Base-by-base conservation (phyloP, 257 asterid genomes). In the Apocynum venetum region DNA sequence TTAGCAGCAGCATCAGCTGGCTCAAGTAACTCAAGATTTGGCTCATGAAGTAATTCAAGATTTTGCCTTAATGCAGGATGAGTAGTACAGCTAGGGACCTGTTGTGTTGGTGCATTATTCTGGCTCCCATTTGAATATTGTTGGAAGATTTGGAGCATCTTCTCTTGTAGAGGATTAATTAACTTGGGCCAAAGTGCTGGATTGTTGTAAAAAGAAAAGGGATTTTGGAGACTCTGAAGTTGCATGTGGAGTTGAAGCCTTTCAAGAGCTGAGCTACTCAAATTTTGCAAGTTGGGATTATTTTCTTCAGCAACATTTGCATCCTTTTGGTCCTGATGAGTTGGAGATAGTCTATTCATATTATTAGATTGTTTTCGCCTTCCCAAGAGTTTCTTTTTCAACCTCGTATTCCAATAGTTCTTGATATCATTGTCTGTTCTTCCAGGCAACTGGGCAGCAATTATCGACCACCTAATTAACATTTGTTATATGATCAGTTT, bases 361-460 rank as follows among this genome's bases (percentile, higher is more conserved):
- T 79, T 87, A 0, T 79, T 88, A 0, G 92, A 72, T 56, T 84
- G 96, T 76, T 88, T 95, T 25, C 96, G 86, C 80, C 92, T 83
- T 40, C 98, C 98, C 0, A 95, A 86, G 69, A 95, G 41, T 77
- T 95, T 95, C 73, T 95, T 92, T 88, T 95, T 95, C 85, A 95
- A 75, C 78, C 91, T 77, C 0, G 97, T 92, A 84, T 94, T 94
- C 98, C 98, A 94, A 75, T 94, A 94, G 81, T 94, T 94, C 83
- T 94, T 94, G 84, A 94, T 94, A 74, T 94, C 98, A 7, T 94
- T 94, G 14, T 94, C 98, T 2, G 98, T 94, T 82, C 98, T 92
- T 79, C 98, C 98, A 0, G 98, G 97, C 51, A 94, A 80, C 76
- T 94, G 98, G 7, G 98, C 98, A 71, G 98, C 98, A 69, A 94